These are phyloP conservation scores for Mycena leptocephala DNA, from an alignment of 768 basidiomycete species.

Conservation along the genomic window DNA sequence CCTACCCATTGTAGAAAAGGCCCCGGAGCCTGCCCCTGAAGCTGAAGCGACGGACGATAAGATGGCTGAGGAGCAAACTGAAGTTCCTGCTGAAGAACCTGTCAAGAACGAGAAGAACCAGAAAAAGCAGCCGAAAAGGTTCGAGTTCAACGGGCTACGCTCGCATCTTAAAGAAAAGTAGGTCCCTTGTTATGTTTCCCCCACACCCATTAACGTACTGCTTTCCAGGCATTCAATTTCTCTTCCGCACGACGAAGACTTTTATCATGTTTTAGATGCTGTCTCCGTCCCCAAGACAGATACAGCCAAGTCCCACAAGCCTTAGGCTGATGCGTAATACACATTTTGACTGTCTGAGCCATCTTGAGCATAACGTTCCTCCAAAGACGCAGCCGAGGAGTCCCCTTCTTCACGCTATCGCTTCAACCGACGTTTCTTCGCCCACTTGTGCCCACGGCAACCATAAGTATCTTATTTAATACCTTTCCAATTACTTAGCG, in stretches of 20 bases:
- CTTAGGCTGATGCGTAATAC: too few species aligned
- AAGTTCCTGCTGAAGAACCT: constrained; percentile 18
- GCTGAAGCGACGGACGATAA: neutral
- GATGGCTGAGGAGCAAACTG: constrained; percentile 2
- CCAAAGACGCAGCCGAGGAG: too few species aligned
- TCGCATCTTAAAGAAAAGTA: constrained; percentile 79
- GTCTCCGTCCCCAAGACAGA: neutral
- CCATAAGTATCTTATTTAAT: too few species aligned
- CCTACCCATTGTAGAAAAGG: constrained; percentile 10
- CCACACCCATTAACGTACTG: constrained; percentile 24
- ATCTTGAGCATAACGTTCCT: too few species aligned
- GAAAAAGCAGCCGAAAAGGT: constrained; percentile 46
- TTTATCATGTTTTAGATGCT: constrained; percentile 17
- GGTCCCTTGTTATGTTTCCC: constrained; percentile 36
- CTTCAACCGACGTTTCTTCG: too few species aligned
- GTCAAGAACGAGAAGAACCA: constrained; percentile 19
- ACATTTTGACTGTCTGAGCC: neutral
- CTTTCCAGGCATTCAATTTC: constrained; percentile 24
- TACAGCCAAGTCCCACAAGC: neutral
- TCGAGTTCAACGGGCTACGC: constrained; percentile 70
- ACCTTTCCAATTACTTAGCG: too few species aligned
- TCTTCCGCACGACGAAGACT: constrained; percentile 32
- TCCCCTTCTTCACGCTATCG: too few species aligned
- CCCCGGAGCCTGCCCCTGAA: neutral
- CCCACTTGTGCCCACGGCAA: too few species aligned